Percentiles rank a stretch among this genome's conserved stretches.
Conservation (phyloP, 116 monocot species). For the Posidonia oceanica region DNA sequence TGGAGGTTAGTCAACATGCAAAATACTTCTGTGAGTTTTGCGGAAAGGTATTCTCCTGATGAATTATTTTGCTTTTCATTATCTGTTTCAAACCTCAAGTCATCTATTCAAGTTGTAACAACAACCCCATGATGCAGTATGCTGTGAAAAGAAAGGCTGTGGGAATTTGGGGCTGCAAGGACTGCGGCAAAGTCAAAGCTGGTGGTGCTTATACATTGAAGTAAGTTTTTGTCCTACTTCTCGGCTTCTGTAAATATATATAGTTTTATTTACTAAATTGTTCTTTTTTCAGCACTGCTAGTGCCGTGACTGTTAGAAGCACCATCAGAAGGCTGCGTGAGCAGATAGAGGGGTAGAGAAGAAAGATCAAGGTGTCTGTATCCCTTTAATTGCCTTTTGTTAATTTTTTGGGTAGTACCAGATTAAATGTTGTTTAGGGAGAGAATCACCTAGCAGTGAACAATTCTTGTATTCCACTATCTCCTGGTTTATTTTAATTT, state of each 20-base stretch:
- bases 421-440: too few relatives aligned
- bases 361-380: too few relatives aligned
- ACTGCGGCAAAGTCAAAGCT: conserved; percentile 30
- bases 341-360: conserved; percentile 49
- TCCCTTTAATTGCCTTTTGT: too few relatives aligned
- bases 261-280: not conserved
- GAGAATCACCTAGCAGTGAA: too few relatives aligned
- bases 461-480: too few relatives aligned
- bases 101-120: not conserved
- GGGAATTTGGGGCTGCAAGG: conserved; percentile 26
- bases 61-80: too few relatives aligned
- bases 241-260: not conserved
- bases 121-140: conserved; percentile 5
- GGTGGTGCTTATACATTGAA: conserved; percentile 91
- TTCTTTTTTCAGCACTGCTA: conserved; percentile 56
- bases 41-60: conserved; percentile 44
- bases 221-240: conserved; percentile 20
- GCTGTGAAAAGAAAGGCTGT: conserved; percentile 20
- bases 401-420: too few relatives aligned
- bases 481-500: too few relatives aligned
- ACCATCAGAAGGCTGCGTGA: conserved; percentile 82
- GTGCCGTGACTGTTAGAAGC: conserved; percentile 88
- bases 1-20: conserved; percentile 87
- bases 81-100: too few relatives aligned
- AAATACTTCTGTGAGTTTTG: conserved; percentile 95